Base-by-base conservation (phyloP, 345 rosid genomes). In the Anastatica hierochuntica region DNA sequence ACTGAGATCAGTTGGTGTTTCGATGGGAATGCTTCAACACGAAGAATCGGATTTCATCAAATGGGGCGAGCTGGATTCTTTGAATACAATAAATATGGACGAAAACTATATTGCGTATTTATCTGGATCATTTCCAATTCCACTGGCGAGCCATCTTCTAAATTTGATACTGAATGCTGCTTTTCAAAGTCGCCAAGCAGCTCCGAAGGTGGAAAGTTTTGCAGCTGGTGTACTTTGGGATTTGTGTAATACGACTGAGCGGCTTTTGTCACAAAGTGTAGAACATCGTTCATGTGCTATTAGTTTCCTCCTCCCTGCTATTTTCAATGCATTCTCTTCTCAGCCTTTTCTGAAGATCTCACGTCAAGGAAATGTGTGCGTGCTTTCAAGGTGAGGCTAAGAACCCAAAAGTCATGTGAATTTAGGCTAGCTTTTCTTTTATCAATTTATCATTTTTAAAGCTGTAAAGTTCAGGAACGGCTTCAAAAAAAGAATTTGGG, bases 251-350 rank as follows among this genome's bases (percentile, higher is more conserved):
- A 46, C 56, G 45, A 75, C 81, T 36, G 95, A 84, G 66, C 75
- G 67, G 24, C 64, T 87, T 68, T 80, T 87, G 69, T 72, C 74
- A 27, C 83, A 66, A 71, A 74, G 79, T 64, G 67, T 62, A 46
- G 92, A 90, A 62, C 84, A 75, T 45, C 86, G 96, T 58, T 80
- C 98, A 0, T 90, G 89, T 66, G 67, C 84, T 63, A 65, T 81
- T 72, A 71, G 79, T 58, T 75, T 80, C 68, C 76, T 87, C 31
- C 79, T 90, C 12, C 96, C 96, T 37, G 56, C 64, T 52, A 58
- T 90, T 62, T 81, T 82, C 59, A 84, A 79, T 71, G 75, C 79
- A 33, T 84, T 87, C 66, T 58, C 56, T 56, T 63, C 51, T 57
- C 72, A 43, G 18, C 16, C 42, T 40, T 58, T 74, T 50, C 29